Evolutionary conservation across 2,329 filamentous ascomycete species (phyloP).

Genomic region (Ascochyta lentis): DNA sequence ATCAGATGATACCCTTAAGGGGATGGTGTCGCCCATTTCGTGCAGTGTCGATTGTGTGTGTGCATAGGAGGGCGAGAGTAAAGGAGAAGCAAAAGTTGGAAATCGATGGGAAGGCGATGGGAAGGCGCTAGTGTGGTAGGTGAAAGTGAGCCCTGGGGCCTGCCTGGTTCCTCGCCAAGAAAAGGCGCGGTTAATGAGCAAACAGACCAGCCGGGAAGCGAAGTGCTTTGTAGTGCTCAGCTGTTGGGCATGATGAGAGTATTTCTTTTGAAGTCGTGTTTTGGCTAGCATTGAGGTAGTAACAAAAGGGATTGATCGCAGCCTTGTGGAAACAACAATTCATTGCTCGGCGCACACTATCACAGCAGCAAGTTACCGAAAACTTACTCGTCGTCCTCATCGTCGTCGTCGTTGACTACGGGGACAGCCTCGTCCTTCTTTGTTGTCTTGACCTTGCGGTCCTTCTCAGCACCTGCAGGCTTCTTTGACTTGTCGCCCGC

Average conservation of each 20-base stretch:
- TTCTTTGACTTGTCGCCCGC: slow-evolving; percentile 49
- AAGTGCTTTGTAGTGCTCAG: too few species aligned
- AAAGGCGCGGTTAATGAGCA: too few species aligned
- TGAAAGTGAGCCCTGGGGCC: background rate
- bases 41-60: too few species aligned
- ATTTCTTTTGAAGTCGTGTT: background rate
- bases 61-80: background rate
- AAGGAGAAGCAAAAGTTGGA: background rate
- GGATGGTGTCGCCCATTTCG: too few species aligned
- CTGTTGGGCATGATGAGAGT: too few species aligned
- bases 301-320: background rate
- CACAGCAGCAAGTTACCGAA: background rate
- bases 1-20: too few species aligned
- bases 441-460: slow-evolving; percentile 42
- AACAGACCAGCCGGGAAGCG: too few species aligned
- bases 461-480: slow-evolving; percentile 43
- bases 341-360: background rate
- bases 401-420: slow-evolving; percentile 43
- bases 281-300: background rate
- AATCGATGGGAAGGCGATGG: background rate
- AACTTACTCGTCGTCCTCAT: slow-evolving; percentile 34
- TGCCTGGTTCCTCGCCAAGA: too few species aligned
- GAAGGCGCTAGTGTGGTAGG: background rate
- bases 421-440: slow-evolving; percentile 38
- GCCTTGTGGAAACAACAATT: background rate